A percentile compares a stretch with the other conserved stretches of the same genome.
phyloP scores from a whole-genome alignment of 257 asterid genomes.

The Gentiana dahurica region DNA sequence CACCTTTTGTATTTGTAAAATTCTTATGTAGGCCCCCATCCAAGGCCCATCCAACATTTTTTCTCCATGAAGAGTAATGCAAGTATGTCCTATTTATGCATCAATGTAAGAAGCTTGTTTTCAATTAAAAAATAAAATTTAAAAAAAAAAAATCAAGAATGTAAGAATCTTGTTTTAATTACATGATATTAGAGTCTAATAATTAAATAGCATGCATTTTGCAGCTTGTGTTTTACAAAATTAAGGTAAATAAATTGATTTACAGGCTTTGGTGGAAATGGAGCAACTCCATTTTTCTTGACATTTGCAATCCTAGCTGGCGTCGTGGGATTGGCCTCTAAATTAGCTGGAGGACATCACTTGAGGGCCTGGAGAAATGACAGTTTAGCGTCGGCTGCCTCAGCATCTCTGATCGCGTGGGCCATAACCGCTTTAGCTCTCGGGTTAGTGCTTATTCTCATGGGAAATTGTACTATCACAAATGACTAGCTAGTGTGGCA shows the following conservation, averaged over 20 bases:
- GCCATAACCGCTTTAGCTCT: conserved; percentile 74
- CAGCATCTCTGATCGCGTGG: conserved; percentile 64
- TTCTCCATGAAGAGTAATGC: too few relatives aligned
- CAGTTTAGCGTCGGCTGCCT: conserved; percentile 78
- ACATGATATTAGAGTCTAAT: too few relatives aligned
- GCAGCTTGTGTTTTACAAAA: too few relatives aligned
- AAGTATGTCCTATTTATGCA: too few relatives aligned
- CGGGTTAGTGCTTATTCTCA: conserved; percentile 29
- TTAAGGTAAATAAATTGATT: background rate
- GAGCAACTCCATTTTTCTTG: conserved; percentile 63
- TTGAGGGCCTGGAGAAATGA: conserved; percentile 73
- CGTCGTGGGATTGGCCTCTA: conserved; percentile 63
- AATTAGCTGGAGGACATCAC: conserved; percentile 62
- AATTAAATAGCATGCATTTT: too few relatives aligned
- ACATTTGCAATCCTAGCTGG: conserved; percentile 55
- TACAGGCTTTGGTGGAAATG: conserved; percentile 75
- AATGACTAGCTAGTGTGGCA: too few relatives aligned
- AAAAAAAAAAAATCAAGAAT: too few relatives aligned
- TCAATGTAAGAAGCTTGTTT: background rate
- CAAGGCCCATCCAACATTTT: too few relatives aligned
- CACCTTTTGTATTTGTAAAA: too few relatives aligned
- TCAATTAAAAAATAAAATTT: background rate
- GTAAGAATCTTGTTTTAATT: too few relatives aligned
- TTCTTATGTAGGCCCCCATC: too few relatives aligned
- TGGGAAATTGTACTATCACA: too few relatives aligned